Evolutionary conservation across 441 rosid species (phyloP), one percentile per base, ranked within the genome.

Genomic region (Biscutella auriculata): DNA sequence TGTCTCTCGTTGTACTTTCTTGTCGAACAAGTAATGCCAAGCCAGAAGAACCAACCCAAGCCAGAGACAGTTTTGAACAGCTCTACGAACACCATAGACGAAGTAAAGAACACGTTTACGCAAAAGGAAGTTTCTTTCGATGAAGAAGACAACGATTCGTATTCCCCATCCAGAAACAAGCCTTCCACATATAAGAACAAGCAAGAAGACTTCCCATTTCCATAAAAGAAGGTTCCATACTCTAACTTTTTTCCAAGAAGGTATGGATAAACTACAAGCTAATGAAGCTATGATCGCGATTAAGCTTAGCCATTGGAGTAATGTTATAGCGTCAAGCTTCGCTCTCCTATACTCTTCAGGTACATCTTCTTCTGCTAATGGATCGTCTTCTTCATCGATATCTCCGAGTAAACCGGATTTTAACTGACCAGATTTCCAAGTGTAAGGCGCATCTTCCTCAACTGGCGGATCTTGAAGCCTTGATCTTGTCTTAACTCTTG

Each of bases 141-240:
- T 50, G 25, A 74, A 74, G 63, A 77, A 80, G 35, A 78, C 75
- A 5, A 59, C 62, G 19, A 90, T 32, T 12, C 77, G 60, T 36
- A 90, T 87, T 44, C 87, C 96, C 96, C 97, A 87, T 6, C 97
- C 97, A 0, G 96, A 87, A 16, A 91, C 82, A 39, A 91, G 50
- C 47, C 96, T 76, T 9, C 95, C 97, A 39, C 95, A 87, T 32
- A 91, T 87, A 75, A 87, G 69, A 36, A 86, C 90, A 9, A 85
- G 57, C 30, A 79, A 27, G 56, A 86, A 44, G 15, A 81, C 86
- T 61, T 82, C 81, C 97, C 97, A 88, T 77, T 84, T 88, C 97
- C 95, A 88, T 6, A 88, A 23, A 36, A 60, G 62, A 11, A 88
- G 88, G 8, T 78, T 42, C 80, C 87, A 76, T 14, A 88, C 13